phyloP scores from a whole-genome alignment of 805 yeast species.

The Metschnikowia similis region DNA sequence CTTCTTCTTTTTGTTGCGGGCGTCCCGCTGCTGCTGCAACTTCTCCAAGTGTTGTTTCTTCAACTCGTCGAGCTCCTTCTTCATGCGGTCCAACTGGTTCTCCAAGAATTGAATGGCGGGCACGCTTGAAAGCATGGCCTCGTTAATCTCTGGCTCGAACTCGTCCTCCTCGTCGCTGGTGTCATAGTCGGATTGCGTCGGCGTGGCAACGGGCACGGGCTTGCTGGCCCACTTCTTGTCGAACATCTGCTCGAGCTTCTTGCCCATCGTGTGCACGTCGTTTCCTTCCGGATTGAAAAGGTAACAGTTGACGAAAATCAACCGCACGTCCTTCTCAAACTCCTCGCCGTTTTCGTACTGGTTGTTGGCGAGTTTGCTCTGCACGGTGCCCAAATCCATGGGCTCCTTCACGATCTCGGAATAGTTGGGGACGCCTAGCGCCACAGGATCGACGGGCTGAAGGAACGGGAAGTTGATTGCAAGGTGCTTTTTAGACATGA shows the following conservation, averaged over 20 bases:
- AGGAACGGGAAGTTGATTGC: conserved; percentile 84
- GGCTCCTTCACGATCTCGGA: conserved; percentile 83
- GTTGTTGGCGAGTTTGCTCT: conserved; percentile 75
- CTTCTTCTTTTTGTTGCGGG: conserved; percentile 40
- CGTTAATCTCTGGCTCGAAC: conserved; percentile 56
- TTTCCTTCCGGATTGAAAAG: conserved; percentile 95
- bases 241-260: conserved; percentile 79
- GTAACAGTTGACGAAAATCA: conserved; percentile 86
- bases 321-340: conserved; percentile 75
- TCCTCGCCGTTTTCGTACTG: conserved; percentile 86
- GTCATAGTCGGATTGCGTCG: conserved; percentile 49
- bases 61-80: conserved; percentile 75
- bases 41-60: conserved; percentile 72
- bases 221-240: conserved; percentile 81
- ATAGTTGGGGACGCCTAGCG: conserved; percentile 88
- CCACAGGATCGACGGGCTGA: conserved; percentile 93
- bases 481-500: conserved; percentile 78
- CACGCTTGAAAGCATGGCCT: conserved; percentile 55
- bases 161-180: conserved; percentile 46
- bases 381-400: conserved; percentile 89
- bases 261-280: conserved; percentile 94
- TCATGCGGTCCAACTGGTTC: conserved; percentile 81
- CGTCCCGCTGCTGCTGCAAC: conserved; percentile 58
- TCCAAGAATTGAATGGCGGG: conserved; percentile 90
- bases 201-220: conserved; percentile 61